A percentile compares a stretch with the other conserved stretches of the same genome.
These are phyloP conservation scores for Phylloporus sp. DNA, from an alignment of 1,284 basidiomycete species.

Conservation along the genomic window DNA sequence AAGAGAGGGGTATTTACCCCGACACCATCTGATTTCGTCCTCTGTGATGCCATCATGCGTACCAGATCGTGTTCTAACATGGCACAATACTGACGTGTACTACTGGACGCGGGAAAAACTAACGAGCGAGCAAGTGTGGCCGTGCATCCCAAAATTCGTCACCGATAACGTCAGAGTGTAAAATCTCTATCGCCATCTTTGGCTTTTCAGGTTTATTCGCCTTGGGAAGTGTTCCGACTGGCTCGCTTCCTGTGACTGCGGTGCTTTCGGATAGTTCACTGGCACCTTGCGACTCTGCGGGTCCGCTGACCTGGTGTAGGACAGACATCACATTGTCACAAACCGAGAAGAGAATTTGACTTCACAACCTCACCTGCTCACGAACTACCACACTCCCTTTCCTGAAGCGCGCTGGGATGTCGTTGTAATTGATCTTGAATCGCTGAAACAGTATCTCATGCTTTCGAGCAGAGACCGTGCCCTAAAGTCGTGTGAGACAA, in stretches of 20 bases:
- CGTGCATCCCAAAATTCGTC: constrained; percentile 78
- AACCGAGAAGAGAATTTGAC: too few relatives aligned
- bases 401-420: constrained; percentile 72
- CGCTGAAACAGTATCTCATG: constrained; percentile 87
- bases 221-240: constrained; percentile 12
- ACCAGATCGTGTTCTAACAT: background rate
- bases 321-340: background rate
- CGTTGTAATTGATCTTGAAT: constrained; percentile 91
- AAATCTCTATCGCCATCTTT: constrained; percentile 51
- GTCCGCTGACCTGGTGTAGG: constrained; percentile 10
- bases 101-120: background rate
- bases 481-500: constrained; percentile 48
- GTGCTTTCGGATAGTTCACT: background rate
- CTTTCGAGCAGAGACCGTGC: constrained; percentile 87
- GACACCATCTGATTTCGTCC: too few relatives aligned
- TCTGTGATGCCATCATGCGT: background rate
- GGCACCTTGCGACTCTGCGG: background rate
- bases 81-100: background rate
- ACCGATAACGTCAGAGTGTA: constrained; percentile 86
- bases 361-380: constrained; percentile 38
- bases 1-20: too few relatives aligned
- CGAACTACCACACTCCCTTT: constrained; percentile 90
- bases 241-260: background rate
- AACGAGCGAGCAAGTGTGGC: constrained; percentile 49
- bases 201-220: constrained; percentile 41